A percentile compares a stretch with the other conserved stretches of the same genome.
These are phyloP conservation scores for Porphyridium purpureum DNA, from an alignment of 23 red algal species.

Conservation along the genomic window DNA sequence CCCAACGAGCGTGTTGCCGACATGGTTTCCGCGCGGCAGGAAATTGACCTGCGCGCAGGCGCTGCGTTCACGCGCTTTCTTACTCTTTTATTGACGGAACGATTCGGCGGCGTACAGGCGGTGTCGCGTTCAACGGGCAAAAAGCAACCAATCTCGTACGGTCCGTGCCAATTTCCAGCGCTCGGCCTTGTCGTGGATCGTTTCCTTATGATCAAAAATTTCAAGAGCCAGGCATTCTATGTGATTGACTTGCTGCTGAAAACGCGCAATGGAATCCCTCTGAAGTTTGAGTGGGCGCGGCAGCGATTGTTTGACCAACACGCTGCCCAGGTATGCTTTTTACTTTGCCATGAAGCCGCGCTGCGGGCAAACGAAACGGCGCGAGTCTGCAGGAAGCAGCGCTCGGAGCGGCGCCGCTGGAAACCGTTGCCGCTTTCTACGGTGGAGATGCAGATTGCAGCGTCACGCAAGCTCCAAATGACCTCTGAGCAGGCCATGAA, in stretches of 20 bases:
- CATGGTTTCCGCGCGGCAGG: slow-evolving; percentile 84
- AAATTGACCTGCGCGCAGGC: slow-evolving; percentile 89
- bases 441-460: slow-evolving; percentile 81
- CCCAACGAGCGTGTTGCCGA: slow-evolving; percentile 40
- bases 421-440: slow-evolving; percentile 74
- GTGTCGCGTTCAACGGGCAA: not conserved
- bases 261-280: not conserved
- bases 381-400: slow-evolving; percentile 24
- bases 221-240: slow-evolving; percentile 55
- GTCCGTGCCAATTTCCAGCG: slow-evolving; percentile 89
- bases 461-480: slow-evolving; percentile 50
- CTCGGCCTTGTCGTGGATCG: slow-evolving; percentile 88
- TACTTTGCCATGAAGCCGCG: slow-evolving; percentile 46
- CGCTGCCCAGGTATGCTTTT: slow-evolving; percentile 46
- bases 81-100: too few relatives aligned
- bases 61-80: slow-evolving; percentile 86
- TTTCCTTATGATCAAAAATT: slow-evolving; percentile 59
- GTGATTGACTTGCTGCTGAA: slow-evolving; percentile 37
- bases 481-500: slow-evolving; percentile 65
- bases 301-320: slow-evolving; percentile 70
- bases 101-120: not conserved
- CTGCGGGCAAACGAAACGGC: not conserved
- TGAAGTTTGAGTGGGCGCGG: slow-evolving; percentile 67
- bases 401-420: slow-evolving; percentile 17
- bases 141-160: slow-evolving; percentile 3